These are phyloP conservation scores for Chlamydomonas applanata DNA, from an alignment of 139 green algal genomes.

Conservation along the genomic window DNA sequence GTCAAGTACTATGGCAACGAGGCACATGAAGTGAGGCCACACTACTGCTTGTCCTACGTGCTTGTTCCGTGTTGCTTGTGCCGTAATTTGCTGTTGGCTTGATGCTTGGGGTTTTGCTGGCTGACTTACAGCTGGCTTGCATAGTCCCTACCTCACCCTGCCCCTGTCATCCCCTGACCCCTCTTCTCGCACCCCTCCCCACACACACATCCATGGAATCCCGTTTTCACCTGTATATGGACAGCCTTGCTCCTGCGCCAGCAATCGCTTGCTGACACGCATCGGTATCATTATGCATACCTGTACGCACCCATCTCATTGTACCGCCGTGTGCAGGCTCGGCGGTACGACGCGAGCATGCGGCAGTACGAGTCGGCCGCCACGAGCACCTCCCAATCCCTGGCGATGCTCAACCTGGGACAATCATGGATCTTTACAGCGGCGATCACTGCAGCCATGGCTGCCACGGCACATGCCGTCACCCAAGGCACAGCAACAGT, in stretches of 20 bases:
- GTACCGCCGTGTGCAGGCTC: slow-evolving; percentile 5
- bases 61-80: too few species aligned
- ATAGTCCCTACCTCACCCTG: too few species aligned
- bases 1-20: slow-evolving; percentile 95
- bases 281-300: not conserved
- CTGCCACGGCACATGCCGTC: slow-evolving; percentile 45
- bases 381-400: slow-evolving; percentile 39
- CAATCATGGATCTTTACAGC: slow-evolving; percentile 90
- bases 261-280: not conserved
- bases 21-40: slow-evolving; percentile 62
- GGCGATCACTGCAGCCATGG: slow-evolving; percentile 89
- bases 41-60: not conserved
- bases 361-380: slow-evolving; percentile 37
- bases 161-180: too few species aligned
- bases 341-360: slow-evolving; percentile 83
- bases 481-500: slow-evolving; percentile 78
- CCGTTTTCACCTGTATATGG: not conserved
- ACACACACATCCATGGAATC: not conserved
- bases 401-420: slow-evolving; percentile 92
- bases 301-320: not conserved
- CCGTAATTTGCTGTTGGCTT: too few species aligned
- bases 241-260: not conserved
- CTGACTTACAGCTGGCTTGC: too few species aligned
- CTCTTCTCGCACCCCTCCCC: not conserved
- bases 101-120: too few species aligned